Conservation (phyloP, 129 eudicot genomes). For the Flaveria brownii region DNA sequence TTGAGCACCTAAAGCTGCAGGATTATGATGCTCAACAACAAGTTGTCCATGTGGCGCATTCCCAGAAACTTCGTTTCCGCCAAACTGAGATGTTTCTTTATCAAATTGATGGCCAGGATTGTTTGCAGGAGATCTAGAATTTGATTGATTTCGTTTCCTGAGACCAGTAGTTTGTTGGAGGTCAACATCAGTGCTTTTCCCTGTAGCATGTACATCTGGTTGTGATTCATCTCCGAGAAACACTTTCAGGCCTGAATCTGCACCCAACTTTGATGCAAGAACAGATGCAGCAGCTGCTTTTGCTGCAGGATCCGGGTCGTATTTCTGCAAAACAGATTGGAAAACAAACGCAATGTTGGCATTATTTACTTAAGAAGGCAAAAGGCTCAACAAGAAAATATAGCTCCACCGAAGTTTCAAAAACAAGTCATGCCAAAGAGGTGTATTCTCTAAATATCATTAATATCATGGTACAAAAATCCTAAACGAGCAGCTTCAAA, state of each 20-base stretch:
- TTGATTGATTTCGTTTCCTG: conserved; percentile 67
- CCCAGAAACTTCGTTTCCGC: conserved; percentile 44
- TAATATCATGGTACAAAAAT: background rate
- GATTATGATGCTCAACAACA: conserved; percentile 72
- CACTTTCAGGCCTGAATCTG: conserved; percentile 83
- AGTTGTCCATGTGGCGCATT: conserved; percentile 42
- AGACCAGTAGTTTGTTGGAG: conserved; percentile 66
- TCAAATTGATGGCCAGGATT: conserved; percentile 36
- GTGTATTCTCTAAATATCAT: background rate
- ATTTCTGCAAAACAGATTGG: conserved; percentile 58
- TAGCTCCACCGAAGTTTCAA: background rate
- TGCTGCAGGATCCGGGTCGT: conserved; percentile 94
- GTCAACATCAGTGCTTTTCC: conserved; percentile 71
- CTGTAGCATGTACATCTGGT: conserved; percentile 36
- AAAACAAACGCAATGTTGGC: background rate
- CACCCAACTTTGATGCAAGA: conserved; percentile 85
- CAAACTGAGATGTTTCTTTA: conserved; percentile 36
- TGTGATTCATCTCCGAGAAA: conserved; percentile 61
- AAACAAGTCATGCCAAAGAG: too few species aligned
- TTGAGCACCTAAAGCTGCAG: conserved; percentile 45
- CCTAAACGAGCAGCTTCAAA: conserved; percentile 3
- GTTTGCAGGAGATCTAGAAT: conserved; percentile 43
- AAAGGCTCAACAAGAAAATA: background rate
- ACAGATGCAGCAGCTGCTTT: conserved; percentile 95
- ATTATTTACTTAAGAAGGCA: background rate